Evolutionary conservation across 2,329 filamentous ascomycete species (phyloP), one percentile per base, ranked within the genome.

Genomic region (Capronia americana): DNA sequence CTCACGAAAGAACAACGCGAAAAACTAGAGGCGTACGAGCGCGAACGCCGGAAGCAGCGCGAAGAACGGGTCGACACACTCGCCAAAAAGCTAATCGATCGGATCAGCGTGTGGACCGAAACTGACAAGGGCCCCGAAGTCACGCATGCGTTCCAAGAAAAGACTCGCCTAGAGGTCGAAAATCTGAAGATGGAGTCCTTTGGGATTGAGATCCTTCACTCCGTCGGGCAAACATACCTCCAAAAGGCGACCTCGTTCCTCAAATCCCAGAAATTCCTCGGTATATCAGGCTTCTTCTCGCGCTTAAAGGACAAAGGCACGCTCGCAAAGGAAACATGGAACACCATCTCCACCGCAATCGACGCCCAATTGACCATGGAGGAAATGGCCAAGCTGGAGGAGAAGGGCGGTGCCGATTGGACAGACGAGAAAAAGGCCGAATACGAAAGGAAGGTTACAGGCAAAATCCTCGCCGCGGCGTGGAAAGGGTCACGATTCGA

Each of bases 121-220:
- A 97, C 94, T 3, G 95, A 98, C 81, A 96, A 95, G 82, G 87
- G 90, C 54, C 69, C 80, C 14, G 93, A 96, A 73, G 92, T 97
- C 66, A 98, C 94, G 38, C 83, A 82, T 65, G 92, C 95, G 0
- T 99, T 98, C 83, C 90, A 93, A 77, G 92, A 94, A 77, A 97
- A 99, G 86, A 97, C 92, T 72, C 87, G 90, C 48, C 88, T 98
- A 48, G 95, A 99, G 81, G 92, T 96, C 28, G 95, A 99, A 82
- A 96, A 98, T 76, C 84, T 99, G 73, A 99, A 98, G 85, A 99
- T 99, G 92, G 95, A 99, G 81, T 96, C 92, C 0, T 99, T 99
- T 74, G 95, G 95, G 59, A 85, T 99, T 50, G 95, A 99, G 73
- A 98, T 98, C 73, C 84, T 97, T 57, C 94, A 98, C 78, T 93